Base-by-base conservation (phyloP, 1,139 yeast genomes). In the Fermentozyma sake region DNA sequence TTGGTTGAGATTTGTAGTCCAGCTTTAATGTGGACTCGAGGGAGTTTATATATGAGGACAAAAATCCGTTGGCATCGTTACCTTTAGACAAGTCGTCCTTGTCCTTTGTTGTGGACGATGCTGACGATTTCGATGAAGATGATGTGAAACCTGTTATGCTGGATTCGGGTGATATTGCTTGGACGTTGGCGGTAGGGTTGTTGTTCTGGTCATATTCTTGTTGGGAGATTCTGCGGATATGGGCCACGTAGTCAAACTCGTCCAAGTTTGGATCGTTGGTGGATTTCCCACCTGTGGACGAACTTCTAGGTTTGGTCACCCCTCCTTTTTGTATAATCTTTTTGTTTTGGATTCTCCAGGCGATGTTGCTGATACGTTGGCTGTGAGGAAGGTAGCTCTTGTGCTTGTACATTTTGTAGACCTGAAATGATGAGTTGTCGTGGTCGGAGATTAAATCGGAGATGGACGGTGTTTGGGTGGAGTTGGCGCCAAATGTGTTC, bases 211-310 rank as follows among this genome's bases (percentile, higher is more conserved):
- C 16, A 12, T 14, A 61, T 29, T 61, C 69, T 33, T 58, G 68
- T 41, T 64, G 68, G 34, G 67, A 57, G 24, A 66, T 63, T 30
- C 62, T 50, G 31, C 70, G 46, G 18, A 67, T 65, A 37, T 67
- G 73, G 13, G 70, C 70, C 17, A 66, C 71, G 36, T 67, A 66
- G 45, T 67, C 72, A 40, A 67, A 67, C 29, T 65, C 71, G 30
- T 64, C 72, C 23, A 56, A 38, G 34, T 45, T 55, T 5, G 65
- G 58, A 28, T 52, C 58, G 24, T 45, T 42, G 14, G 30, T 20
- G 12, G 25, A 27, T 23, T 33, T 31, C 26, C 34, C 38, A 9
- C 20, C 16, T 6, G 26, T 12, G 16, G 13, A 15, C 5, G 23
- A n/a, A 7, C 29, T 7, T 3, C 23, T n/a, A 5, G 34, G 33